A percentile compares a stretch with the other conserved stretches of the same genome.
phyloP scores from a whole-genome alignment of 129 eudicot genomes.

The Arctium minus region DNA sequence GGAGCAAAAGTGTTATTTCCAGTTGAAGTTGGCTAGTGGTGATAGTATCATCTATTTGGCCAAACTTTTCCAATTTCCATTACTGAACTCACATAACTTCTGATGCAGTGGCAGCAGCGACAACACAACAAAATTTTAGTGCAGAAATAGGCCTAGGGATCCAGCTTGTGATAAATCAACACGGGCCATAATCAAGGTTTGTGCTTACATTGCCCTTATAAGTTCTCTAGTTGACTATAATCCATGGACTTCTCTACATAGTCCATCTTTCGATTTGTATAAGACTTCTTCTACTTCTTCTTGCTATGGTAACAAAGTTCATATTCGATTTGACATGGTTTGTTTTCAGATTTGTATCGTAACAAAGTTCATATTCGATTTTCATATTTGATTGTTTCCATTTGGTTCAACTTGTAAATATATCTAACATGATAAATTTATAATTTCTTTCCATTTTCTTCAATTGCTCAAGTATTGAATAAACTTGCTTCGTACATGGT shows the following conservation, averaged over 20 bases:
- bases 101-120: conserved; percentile 92
- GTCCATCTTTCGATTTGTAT: neutral
- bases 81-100: conserved; percentile 1
- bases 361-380: too few species aligned
- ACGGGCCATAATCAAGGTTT: conserved; percentile 67
- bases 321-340: too few species aligned
- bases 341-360: too few species aligned
- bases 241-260: neutral
- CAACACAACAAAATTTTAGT: conserved; percentile 94
- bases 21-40: neutral
- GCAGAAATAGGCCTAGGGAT: conserved; percentile 99
- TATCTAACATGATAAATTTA: too few species aligned
- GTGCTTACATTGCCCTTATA: neutral
- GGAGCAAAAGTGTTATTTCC: neutral
- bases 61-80: neutral
- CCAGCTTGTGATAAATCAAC: conserved; percentile 81
- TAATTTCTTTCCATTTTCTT: too few species aligned
- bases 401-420: too few species aligned
- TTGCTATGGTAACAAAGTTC: too few species aligned
- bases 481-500: too few species aligned
- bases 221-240: neutral
- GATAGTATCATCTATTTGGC: neutral
- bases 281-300: too few species aligned
- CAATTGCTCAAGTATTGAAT: too few species aligned
- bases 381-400: too few species aligned